Percentiles rank a stretch among this genome's conserved stretches.
phyloP scores from a whole-genome alignment of 495 filamentous ascomycete genomes.

The Lasiosphaeria ovina region DNA sequence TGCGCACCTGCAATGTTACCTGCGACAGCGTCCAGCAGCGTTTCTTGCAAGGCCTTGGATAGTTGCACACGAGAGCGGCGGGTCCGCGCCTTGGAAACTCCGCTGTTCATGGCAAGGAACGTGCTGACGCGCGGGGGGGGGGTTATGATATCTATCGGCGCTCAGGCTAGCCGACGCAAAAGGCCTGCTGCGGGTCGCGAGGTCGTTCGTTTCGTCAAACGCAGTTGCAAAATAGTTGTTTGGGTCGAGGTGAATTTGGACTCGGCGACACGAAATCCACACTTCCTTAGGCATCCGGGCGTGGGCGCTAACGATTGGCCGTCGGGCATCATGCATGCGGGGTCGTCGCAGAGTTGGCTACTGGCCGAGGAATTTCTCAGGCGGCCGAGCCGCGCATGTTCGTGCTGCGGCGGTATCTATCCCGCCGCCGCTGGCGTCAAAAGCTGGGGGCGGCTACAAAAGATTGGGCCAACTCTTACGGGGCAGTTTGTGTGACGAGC shows the following conservation, averaged over 20 bases:
- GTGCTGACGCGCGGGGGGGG: conserved; percentile 11
- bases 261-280: neutral
- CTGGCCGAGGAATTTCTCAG: no score
- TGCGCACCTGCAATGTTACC: conserved; percentile 17
- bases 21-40: conserved; percentile 21
- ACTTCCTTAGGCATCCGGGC: no score
- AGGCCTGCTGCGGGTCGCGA: conserved; percentile 15
- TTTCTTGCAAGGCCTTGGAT: conserved; percentile 23
- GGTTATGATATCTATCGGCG: conserved; percentile 7
- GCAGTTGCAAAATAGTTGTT: conserved; percentile 12
- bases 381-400: no score
- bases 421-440: no score
- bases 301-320: no score
- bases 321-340: no score
- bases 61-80: conserved; percentile 16
- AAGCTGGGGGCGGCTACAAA: no score
- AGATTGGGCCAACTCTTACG: no score
- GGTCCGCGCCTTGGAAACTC: conserved; percentile 23
- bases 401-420: no score
- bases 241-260: conserved; percentile 10
- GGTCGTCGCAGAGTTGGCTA: no score
- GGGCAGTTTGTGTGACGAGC: no score
- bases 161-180: conserved; percentile 20
- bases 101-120: conserved; percentile 20
- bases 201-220: conserved; percentile 16